Evolutionary conservation across 2,329 filamentous ascomycete species (phyloP).

Genomic region (Coniochaeta ligniaria): DNA sequence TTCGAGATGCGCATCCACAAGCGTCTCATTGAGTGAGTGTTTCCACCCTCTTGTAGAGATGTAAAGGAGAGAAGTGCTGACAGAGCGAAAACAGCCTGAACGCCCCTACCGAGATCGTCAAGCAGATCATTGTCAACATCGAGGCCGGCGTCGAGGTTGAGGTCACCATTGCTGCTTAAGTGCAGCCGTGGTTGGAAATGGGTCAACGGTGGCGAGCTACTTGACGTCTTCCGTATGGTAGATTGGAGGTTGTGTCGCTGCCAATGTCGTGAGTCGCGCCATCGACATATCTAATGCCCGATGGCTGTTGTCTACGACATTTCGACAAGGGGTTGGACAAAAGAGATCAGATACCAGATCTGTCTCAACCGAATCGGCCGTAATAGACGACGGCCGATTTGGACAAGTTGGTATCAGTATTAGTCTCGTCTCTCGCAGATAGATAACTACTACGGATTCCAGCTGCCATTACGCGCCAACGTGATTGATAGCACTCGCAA

Average conservation of each 20-base stretch:
- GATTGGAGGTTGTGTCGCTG: neutral
- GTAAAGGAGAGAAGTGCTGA: conserved; percentile 13
- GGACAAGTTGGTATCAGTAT: neutral
- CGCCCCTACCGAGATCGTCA: conserved; percentile 95
- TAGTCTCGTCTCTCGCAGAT: neutral
- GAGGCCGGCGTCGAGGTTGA: conserved; percentile 90
- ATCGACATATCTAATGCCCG: neutral
- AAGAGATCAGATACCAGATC: neutral
- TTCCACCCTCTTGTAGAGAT: neutral
- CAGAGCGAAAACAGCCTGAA: conserved; percentile 54
- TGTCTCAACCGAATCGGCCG: neutral
- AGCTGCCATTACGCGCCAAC: neutral
- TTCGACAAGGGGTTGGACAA: neutral
- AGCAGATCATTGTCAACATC: conserved; percentile 95
- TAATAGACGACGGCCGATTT: neutral
- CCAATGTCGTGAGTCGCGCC: neutral
- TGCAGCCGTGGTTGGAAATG: neutral
- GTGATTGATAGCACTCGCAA: neutral
- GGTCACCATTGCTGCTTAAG: conserved; percentile 82
- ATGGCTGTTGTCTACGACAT: neutral
- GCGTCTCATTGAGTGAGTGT: conserved; percentile 79
- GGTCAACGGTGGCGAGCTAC: neutral
- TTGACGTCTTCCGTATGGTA: neutral
- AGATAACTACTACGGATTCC: neutral
- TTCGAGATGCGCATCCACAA: conserved; percentile 99